Evolutionary conservation across 306 rosid species (phyloP).

Genomic region (peach (Prunus persica)): Prunus_persica_NCBIv2 NC_034014.1:3586001-3586500

Average conservation of each 20-base stretch:
- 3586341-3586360: not conserved
- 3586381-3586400: not conserved
- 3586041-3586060: slow-evolving; percentile 67
- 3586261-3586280: not conserved
- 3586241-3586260: too few relatives aligned
- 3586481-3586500: not conserved
- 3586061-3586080: slow-evolving; percentile 45
- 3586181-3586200: not conserved
- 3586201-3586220: not conserved
- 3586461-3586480: not conserved
- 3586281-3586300: not conserved
- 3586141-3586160: not conserved
- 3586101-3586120: not conserved
- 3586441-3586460: not conserved
- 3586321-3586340: not conserved
- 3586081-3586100: not conserved
- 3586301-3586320: not conserved
- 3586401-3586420: not conserved
- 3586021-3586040: slow-evolving; percentile 81
- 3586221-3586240: not conserved
- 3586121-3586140: too few relatives aligned
- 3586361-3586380: not conserved
- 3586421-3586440: not conserved
- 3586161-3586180: not conserved
- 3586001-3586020: slow-evolving; percentile 79